Evolutionary conservation across 768 basidiomycete genomes (phyloP).

Genomic region (Suillus bovinus): DNA sequence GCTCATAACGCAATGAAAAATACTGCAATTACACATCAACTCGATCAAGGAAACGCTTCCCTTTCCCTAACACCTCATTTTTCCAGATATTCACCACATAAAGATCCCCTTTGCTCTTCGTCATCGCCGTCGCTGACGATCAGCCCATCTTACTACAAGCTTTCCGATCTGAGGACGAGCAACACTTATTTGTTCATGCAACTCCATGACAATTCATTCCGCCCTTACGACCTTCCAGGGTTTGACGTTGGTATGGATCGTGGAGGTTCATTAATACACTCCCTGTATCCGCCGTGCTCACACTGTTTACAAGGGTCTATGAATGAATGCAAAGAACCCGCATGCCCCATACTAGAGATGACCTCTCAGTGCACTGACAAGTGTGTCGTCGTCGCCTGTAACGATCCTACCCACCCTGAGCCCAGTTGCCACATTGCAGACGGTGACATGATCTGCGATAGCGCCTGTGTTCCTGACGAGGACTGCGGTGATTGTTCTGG

Average conservation of each 20-base stretch:
- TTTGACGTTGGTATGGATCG: background rate
- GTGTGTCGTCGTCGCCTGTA: conserved; percentile 74
- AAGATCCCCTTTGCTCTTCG: background rate
- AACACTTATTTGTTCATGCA: conserved; percentile 1
- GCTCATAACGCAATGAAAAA: conserved; percentile 1
- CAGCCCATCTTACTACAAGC: background rate
- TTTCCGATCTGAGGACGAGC: conserved; percentile 2
- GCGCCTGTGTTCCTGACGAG: conserved; percentile 28
- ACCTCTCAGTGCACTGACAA: conserved; percentile 72
- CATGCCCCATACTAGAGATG: conserved; percentile 37
- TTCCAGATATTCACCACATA: background rate
- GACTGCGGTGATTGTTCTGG: conserved; percentile 53
- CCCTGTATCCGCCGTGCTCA: conserved; percentile 16
- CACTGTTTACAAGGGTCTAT: conserved; percentile 13
- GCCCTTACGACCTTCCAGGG: background rate
- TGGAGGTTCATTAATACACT: background rate
- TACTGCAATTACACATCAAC: background rate
- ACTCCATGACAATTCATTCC: background rate
- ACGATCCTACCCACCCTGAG: conserved; percentile 52
- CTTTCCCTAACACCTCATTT: background rate
- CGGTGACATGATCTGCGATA: conserved; percentile 49
- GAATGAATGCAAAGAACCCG: conserved; percentile 15
- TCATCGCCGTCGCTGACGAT: background rate
- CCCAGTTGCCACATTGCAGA: conserved; percentile 41
- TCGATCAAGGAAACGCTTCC: background rate